Conservation (phyloP, 176 grass and related monocot species). For the Lolium perenne region DNA sequence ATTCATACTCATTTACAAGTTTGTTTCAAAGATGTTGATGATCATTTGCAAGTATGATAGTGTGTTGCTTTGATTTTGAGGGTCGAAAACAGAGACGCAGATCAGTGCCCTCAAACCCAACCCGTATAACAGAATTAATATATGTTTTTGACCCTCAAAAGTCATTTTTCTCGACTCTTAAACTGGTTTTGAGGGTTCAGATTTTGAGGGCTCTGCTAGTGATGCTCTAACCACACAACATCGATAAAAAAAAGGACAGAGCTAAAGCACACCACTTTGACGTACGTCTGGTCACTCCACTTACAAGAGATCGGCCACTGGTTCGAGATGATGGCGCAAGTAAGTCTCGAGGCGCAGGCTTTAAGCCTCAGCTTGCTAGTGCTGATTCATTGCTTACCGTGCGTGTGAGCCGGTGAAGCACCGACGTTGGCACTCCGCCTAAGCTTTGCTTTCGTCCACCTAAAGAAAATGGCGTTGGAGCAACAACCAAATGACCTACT, state of each 20-base stretch:
- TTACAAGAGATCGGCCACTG: background rate
- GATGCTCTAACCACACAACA: background rate
- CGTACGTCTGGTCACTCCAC: background rate
- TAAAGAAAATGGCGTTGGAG: slow-evolving; percentile 27
- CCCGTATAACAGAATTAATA: too few species aligned
- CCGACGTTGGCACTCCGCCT: slow-evolving; percentile 36
- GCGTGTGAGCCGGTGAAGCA: slow-evolving; percentile 2
- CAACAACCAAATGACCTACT: slow-evolving; percentile 14
- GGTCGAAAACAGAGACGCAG: too few species aligned
- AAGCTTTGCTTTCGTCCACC: slow-evolving; percentile 38
- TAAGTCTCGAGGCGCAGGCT: slow-evolving; percentile 3
- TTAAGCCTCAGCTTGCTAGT: slow-evolving; percentile 36
- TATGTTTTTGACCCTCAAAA: too few species aligned
- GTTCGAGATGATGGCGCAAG: slow-evolving; percentile 8
- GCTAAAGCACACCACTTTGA: background rate
- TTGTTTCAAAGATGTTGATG: too few species aligned
- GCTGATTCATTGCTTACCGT: slow-evolving; percentile 1
- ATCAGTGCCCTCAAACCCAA: too few species aligned
- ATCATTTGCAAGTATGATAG: too few species aligned
- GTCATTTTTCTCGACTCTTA: too few species aligned
- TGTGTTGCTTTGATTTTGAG: too few species aligned
- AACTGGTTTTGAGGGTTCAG: too few species aligned
- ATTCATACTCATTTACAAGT: too few species aligned
- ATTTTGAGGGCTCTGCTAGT: too few species aligned
- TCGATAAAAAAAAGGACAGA: background rate